Base-by-base conservation (phyloP, 2,329 filamentous ascomycete genomes). In the Stromatinia cepivora region DNA sequence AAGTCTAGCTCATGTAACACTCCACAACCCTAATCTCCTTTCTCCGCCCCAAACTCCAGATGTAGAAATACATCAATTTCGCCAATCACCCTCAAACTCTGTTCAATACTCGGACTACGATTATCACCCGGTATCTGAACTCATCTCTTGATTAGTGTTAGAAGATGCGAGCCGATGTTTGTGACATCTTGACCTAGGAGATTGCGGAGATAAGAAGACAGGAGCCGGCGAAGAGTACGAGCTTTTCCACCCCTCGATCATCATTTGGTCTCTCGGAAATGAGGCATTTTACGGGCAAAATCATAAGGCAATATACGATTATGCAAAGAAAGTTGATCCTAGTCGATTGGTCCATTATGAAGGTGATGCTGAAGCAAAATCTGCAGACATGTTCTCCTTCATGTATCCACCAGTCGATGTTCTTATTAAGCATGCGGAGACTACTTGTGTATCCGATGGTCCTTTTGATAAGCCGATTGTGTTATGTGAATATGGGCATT, bases 251-350 rank as follows among this genome's bases (percentile, higher is more conserved):
- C 78, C 90, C 0, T 88, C 84, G n/a, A 82, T 92, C 63, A 87
- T 92, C 62, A 85, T 92, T 54, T 92, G 90, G 90, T 90, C 87
- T 59, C 81, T 92, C 0, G 90, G 90, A 0, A 92, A 92, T 74
- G 90, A 92, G 76, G 86, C 89, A 0, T 92, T 91, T 76, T 92
- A 90, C 74, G 90, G 90, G 0, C 80, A 81, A 11, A 92, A 92
- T 75, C 88, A 90, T 75, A 82, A 82, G 58, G 86, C 85, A 46
- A 92, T 92, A 90, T 88, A 88, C 73, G 78, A 85, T 4, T 86
- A 82, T 77, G 82, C 84, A 70, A 85, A 85, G 67, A 70, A 75
- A 0, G 79, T 80, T 50, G 86, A 88, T 73, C 78, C 81, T 4
- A 83, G 81, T n/a, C 78, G 86, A 62, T 82, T 82, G 1, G 80